Evolutionary conservation across 148 eudicot genomes (phyloP).

Genomic region (Chenopodium berlandieri): DNA sequence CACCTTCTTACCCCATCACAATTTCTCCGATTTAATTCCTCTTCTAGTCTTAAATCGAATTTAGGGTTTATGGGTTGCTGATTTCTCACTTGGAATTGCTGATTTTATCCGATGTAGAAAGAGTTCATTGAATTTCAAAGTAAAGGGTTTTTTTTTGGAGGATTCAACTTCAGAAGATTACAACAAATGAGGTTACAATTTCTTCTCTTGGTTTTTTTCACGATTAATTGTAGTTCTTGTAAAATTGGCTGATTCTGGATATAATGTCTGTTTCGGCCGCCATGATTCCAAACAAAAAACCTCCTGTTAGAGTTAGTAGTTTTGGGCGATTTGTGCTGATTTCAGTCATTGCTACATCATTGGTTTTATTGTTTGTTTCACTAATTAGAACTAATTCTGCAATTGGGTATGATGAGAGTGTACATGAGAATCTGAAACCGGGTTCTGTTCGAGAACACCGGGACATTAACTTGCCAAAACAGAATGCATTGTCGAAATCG

Average conservation of each 20-base stretch:
- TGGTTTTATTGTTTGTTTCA: slow-evolving; percentile 42
- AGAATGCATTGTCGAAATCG: slow-evolving; percentile 50
- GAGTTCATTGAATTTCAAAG: background rate
- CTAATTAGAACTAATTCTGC: slow-evolving; percentile 38
- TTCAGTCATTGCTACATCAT: slow-evolving; percentile 35
- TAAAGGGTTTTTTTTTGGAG: background rate
- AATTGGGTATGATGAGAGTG: slow-evolving; percentile 29
- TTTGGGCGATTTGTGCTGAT: slow-evolving; percentile 40
- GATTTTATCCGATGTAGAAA: background rate
- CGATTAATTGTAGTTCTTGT: background rate
- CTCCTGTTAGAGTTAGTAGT: slow-evolving; percentile 41
- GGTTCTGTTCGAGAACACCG: slow-evolving; percentile 3
- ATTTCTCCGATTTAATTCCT: background rate
- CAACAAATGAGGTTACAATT: background rate
- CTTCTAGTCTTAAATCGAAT: background rate
- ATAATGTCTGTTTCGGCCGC: slow-evolving; percentile 18
- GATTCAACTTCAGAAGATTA: background rate
- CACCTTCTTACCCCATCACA: background rate
- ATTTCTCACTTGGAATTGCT: background rate
- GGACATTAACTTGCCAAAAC: slow-evolving; percentile 46
- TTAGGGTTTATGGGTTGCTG: background rate
- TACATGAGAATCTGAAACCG: slow-evolving; percentile 11
- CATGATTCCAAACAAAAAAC: slow-evolving; percentile 52
- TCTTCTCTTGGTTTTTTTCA: background rate
- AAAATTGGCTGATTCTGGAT: background rate